Conservation (phyloP, 257 asterid species). For the Gentiana straminea region DNA sequence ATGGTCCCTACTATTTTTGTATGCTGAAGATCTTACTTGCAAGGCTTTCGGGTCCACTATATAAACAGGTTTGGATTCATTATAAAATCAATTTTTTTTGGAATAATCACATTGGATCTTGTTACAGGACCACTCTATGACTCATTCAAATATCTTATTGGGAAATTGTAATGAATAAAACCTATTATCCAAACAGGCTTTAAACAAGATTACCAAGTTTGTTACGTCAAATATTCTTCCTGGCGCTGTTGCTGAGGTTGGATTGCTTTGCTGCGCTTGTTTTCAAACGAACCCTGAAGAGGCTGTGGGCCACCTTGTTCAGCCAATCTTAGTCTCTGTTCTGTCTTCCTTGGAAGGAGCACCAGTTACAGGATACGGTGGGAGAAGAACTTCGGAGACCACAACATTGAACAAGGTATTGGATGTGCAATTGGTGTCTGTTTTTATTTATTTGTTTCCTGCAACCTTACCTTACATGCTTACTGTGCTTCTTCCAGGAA, state of each 20-base stretch:
- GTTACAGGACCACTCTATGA: too few species aligned
- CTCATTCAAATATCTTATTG: too few species aligned
- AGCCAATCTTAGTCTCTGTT: slow-evolving; percentile 70
- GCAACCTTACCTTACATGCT: slow-evolving; percentile 14
- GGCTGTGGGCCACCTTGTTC: slow-evolving; percentile 68
- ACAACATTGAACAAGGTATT: slow-evolving; percentile 62
- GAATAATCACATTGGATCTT: background rate
- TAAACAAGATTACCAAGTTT: slow-evolving; percentile 79
- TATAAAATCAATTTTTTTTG: background rate
- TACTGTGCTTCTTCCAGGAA: slow-evolving; percentile 38
- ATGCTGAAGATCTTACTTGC: slow-evolving; percentile 91
- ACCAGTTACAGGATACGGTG: slow-evolving; percentile 76
- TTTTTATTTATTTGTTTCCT: slow-evolving; percentile 12
- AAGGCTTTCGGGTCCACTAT: slow-evolving; percentile 80
- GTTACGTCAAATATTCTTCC: slow-evolving; percentile 89
- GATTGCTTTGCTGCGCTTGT: slow-evolving; percentile 96
- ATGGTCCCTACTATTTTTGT: slow-evolving; percentile 90
- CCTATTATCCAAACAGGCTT: slow-evolving; percentile 47
- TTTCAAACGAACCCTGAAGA: slow-evolving; percentile 86
- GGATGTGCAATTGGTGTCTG: slow-evolving; percentile 17
- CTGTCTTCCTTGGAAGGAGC: slow-evolving; percentile 65
- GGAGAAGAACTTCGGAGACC: slow-evolving; percentile 34
- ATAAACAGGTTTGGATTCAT: slow-evolving; percentile 61
- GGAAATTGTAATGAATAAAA: slow-evolving; percentile 18
- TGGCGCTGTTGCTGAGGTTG: slow-evolving; percentile 98